Percentiles rank a stretch among this genome's conserved stretches.
phyloP scores from a whole-genome alignment of 768 basidiomycete species.

The Pleurotus tuber-regium region DNA sequence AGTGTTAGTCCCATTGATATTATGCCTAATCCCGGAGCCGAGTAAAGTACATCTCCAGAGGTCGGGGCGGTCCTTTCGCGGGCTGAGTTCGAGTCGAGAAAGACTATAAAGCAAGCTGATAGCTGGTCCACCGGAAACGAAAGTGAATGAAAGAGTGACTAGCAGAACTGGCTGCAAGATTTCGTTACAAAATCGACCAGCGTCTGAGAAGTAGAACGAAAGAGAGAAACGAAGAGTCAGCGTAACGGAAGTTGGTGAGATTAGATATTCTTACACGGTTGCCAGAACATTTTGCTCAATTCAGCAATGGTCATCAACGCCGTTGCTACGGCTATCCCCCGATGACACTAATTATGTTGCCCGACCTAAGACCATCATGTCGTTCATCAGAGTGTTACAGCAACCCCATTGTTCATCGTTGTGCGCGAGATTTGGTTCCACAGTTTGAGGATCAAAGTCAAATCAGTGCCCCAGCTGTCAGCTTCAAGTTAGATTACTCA shows the following conservation, averaged over 20 bases:
- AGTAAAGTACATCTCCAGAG: neutral
- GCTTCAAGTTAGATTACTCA: no score
- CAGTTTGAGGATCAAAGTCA: no score
- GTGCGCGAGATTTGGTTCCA: no score
- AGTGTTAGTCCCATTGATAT: conserved; percentile 43
- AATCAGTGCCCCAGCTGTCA: no score
- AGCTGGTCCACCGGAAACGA: neutral
- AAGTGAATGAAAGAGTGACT: conserved; percentile 2
- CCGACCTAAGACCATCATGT: neutral
- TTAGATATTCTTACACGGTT: neutral
- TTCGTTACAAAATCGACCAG: conserved; percentile 6
- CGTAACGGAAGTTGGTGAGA: neutral
- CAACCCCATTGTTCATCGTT: neutral
- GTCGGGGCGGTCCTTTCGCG: neutral
- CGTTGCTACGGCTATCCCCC: neutral
- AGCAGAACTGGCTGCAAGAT: conserved; percentile 6
- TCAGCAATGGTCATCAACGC: no score
- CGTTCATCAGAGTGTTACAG: neutral
- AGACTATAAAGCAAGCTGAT: neutral
- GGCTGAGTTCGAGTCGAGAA: neutral
- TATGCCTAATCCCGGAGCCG: neutral
- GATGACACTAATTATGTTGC: neutral
- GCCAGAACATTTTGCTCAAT: neutral
- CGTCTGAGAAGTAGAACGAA: neutral
- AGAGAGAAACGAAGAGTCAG: neutral